These are phyloP conservation scores for Boletus sensibilis DNA, from an alignment of 768 basidiomycete species.

Conservation along the genomic window DNA sequence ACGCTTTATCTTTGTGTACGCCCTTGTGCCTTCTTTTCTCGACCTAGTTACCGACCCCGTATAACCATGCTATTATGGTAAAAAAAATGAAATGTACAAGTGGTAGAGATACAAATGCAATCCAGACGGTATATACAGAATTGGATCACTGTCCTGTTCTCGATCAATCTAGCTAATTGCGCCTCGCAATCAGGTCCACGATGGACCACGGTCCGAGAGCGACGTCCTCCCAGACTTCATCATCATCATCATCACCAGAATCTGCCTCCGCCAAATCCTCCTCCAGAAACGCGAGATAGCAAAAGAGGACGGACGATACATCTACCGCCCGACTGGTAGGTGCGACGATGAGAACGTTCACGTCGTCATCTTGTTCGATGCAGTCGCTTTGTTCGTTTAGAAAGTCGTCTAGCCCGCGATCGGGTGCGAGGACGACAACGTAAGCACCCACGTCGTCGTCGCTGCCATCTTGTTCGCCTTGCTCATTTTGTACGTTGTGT, in stretches of 20 bases:
- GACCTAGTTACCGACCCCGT: too few species aligned
- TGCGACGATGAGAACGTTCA: slow-evolving; percentile 12
- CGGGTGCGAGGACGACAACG: slow-evolving; percentile 2
- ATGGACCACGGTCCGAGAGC: background rate
- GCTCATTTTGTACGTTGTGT: background rate
- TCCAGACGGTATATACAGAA: background rate
- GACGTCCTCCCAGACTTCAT: slow-evolving; percentile 6
- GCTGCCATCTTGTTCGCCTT: background rate
- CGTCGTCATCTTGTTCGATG: background rate
- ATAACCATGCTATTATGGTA: background rate
- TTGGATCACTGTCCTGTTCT: background rate
- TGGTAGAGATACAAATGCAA: background rate
- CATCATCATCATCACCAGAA: background rate
- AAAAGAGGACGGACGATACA: slow-evolving; percentile 10
- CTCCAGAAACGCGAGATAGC: slow-evolving; percentile 16
- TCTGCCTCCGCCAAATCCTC: background rate
- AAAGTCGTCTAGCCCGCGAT: background rate
- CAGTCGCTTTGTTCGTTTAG: background rate
- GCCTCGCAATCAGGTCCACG: background rate
- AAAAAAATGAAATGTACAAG: background rate
- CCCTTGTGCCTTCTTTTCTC: background rate
- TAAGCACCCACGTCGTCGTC: background rate
- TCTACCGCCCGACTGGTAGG: slow-evolving; percentile 10
- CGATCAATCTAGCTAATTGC: background rate
- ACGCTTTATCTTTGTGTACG: background rate